Base-by-base conservation (phyloP, 2,329 filamentous ascomycete genomes). In the Boeremia exigua region DNA sequence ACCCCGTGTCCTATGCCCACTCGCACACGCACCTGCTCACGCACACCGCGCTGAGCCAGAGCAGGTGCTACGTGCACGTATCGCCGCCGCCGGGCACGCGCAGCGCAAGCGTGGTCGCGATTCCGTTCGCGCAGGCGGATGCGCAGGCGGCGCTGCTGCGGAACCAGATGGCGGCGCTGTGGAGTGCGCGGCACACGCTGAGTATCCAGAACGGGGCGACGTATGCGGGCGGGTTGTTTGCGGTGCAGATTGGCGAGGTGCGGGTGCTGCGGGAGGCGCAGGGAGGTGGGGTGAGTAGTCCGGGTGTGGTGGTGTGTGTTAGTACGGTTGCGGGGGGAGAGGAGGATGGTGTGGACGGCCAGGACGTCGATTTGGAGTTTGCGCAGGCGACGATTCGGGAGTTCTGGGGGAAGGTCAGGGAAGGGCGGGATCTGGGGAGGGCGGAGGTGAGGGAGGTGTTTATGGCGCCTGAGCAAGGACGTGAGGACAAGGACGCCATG, bases 21-120 rank as follows among this genome's bases (percentile, higher is more conserved):
- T 63, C 69, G 4, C 68, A 69, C 58, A 67, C 71, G 40, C 70
- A 73, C 59, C 49, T 73, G 32, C 62, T 75, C 11, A 64, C 69
- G 45, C 57, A 68, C 37, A 65, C 69, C 7, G 60, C 53, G 32
- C 59, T 72, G 45, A 58, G 54, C 49, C 37, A 52, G 4, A 56
- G 44, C 34, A 60, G 62, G 30, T 63, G 68, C 28, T 73, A 66
- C 54, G 60, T 66, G 32, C 66, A 63, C 50, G 56, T 69, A 11
- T 63, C 72, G n/a, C 62, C 62, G 7, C 56, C 53, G 1, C 48
- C 54, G 7, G 32, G 9, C 10, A 25, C 54, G 12, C 46, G 45
- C 12, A 28, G 19, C 17, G 65, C 50, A 2, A 53, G 48, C 1
- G 62, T 73, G 3, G 55, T 63, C 2, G 54, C 69, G 3, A 70